Base-by-base conservation (phyloP, 495 filamentous ascomycete genomes). In the Hyaloscypha hepaticicola region DNA sequence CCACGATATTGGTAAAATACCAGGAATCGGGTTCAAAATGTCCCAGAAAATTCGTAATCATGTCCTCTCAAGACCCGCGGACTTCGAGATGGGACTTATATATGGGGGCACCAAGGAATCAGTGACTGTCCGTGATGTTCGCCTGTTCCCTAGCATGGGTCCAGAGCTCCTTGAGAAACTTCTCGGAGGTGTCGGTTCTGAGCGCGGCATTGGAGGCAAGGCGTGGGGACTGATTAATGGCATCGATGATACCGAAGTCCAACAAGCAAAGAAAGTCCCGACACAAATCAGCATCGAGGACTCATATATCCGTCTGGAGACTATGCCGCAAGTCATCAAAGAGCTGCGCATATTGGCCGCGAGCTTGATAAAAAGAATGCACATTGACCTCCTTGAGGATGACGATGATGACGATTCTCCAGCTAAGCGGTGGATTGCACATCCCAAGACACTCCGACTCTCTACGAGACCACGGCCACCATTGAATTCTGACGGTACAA, bases 261-360 rank as follows among this genome's bases (percentile, higher is more conserved):
- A 83, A 22, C 81, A 87, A 65, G 89, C 87, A 1, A 83, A 85
- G 67, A 85, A 85, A 45, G 74, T 96, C 16, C 94, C 94, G 0
- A 86, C 85, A 14, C 93, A 96, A 73, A 96, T 98, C 73, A 93
- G 90, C 74, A 96, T 98, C 65, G 94, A 98, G 72, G 92, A 98
- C 73, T 91, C 90, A 5, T 98, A 95, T 72, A 66, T 67, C 3
- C 83, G 85, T 1, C 78, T 96, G 1, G 82, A 87, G 66, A 84
- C 79, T 0, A 65, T 88, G 50, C 73, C 83, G 2, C 80, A 87
- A 52, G 84, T 91, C 2, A 38, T 64, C 8, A 77, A 80, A 50
- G 88, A 93, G 70, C 79, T 98, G 24, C 69, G 72, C 0, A 75
- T 81, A 25, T 77, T 98, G 0, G 75, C 87, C 0, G 75, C 72